Percentiles rank a stretch among this genome's conserved stretches.
Conservation (phyloP, 495 filamentous ascomycete species). For the Neurospora intermedia region DNA sequence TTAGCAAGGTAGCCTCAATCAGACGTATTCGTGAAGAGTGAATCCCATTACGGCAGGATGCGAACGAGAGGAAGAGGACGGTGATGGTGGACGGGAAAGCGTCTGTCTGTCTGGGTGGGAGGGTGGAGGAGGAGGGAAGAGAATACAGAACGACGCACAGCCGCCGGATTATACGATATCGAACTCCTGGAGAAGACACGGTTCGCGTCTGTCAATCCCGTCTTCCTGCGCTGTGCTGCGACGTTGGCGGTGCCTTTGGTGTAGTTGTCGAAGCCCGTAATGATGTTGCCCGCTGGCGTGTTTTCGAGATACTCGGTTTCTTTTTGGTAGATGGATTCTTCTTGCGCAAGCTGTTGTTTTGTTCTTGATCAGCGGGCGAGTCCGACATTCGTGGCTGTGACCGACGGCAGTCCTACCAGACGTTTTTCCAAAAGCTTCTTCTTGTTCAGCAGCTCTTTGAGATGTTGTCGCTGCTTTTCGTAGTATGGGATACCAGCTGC, state of each 20-base stretch:
- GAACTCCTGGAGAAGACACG: slow-evolving; percentile 51
- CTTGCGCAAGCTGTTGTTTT: slow-evolving; percentile 28
- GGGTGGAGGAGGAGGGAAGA: background rate
- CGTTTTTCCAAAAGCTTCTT: slow-evolving; percentile 33
- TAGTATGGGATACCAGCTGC: slow-evolving; percentile 38
- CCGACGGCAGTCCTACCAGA: slow-evolving; percentile 24
- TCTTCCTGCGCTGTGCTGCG: slow-evolving; percentile 39
- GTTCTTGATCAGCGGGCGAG: background rate
- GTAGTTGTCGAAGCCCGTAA: slow-evolving; percentile 94
- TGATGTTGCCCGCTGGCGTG: slow-evolving; percentile 85
- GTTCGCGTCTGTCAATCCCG: slow-evolving; percentile 39
- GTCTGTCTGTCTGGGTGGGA: background rate
- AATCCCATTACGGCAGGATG: background rate
- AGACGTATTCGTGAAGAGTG: background rate
- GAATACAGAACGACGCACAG: slow-evolving; percentile 20
- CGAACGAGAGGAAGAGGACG: background rate
- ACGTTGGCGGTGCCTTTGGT: slow-evolving; percentile 63
- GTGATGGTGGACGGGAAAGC: background rate
- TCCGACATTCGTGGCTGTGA: background rate
- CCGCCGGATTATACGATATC: slow-evolving; percentile 40
- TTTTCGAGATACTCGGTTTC: slow-evolving; percentile 88
- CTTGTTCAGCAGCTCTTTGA: slow-evolving; percentile 38
- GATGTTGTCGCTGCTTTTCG: slow-evolving; percentile 37
- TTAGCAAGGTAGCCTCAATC: background rate
- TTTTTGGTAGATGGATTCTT: slow-evolving; percentile 75